Base-by-base conservation (phyloP, 2,329 filamentous ascomycete genomes). In the Capronia americana region DNA sequence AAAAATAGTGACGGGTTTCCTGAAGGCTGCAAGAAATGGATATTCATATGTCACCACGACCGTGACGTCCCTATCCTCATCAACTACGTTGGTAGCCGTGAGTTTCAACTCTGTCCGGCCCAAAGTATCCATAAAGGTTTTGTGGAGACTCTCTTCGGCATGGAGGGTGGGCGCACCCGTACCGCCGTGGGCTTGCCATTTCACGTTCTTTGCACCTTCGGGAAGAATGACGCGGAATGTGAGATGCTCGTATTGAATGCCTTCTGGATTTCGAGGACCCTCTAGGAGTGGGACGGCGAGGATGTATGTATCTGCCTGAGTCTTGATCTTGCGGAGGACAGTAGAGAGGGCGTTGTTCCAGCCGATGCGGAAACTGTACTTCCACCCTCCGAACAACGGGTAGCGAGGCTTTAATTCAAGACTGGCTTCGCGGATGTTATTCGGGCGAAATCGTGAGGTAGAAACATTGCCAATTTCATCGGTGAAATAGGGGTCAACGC, bases 401-500 rank as follows among this genome's bases (percentile, higher is more conserved):
- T 96, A 99, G 60, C 95, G 88, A 23, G 95, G 95, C 84, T 93
- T 95, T 69, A 97, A 85, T 79, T 97, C 93, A 30, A 99, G 86
- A 50, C 90, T 82, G n/a, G 92, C 90, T 79, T 94, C 91, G 24
- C 90, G 88, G 76, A 85, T 87, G 69, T 74, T 74, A 20, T 79
- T 78, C 1, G 79, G 80, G 57, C 93, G 87, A 85, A 96, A 99
- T 69, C 87, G 87, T 63, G 93, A 97, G 0, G 95, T 99, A 30
- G 93, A 96, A 32, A 99, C 93, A 76, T 99, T 99, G 72, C 95
- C 95, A 75, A 99, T 96, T 73, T 92, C 91, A 77, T 99, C 95
- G 58, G 90, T 93, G 79, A 95, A 99, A 84, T 99, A 99, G 4
- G 94, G 87, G 75, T 97, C 92, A 62, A 88, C 85, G 69, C 91